Conservation (phyloP, 2,329 filamentous ascomycete genomes). For the Alternaria postmessia region DNA sequence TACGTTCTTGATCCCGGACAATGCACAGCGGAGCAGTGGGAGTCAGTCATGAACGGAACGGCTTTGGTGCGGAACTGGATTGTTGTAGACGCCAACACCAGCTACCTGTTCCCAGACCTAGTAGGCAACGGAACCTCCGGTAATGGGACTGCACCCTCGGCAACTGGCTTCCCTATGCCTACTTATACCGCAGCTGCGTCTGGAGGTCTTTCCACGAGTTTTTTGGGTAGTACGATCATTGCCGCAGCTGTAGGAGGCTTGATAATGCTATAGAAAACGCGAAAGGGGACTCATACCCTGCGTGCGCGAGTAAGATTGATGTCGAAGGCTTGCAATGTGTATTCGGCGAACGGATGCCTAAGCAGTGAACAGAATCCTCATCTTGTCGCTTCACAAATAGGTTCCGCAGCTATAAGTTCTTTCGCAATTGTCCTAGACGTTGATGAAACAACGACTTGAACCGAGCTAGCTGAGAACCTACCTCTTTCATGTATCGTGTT, state of each 20-base stretch:
- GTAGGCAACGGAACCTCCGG: constrained; percentile 22
- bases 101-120: constrained; percentile 40
- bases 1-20: constrained; percentile 42
- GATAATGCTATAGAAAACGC: constrained; percentile 13
- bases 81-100: constrained; percentile 45
- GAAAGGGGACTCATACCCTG: neutral
- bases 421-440: neutral
- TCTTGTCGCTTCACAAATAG: neutral
- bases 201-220: constrained; percentile 6
- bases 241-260: constrained; percentile 17
- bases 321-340: neutral
- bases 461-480: neutral
- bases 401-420: neutral
- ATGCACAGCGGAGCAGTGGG: constrained; percentile 44
- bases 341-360: neutral
- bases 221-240: constrained; percentile 16
- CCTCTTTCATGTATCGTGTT: neutral
- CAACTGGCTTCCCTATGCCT: neutral
- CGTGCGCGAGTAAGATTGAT: neutral
- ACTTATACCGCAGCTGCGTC: constrained; percentile 19
- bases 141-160: constrained; percentile 11
- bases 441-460: neutral
- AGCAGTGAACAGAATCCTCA: neutral
- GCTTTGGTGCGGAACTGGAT: constrained; percentile 47
- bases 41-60: constrained; percentile 42